phyloP scores from a whole-genome alignment of 306 rosid genomes.

The Mucuna pruriens region DNA sequence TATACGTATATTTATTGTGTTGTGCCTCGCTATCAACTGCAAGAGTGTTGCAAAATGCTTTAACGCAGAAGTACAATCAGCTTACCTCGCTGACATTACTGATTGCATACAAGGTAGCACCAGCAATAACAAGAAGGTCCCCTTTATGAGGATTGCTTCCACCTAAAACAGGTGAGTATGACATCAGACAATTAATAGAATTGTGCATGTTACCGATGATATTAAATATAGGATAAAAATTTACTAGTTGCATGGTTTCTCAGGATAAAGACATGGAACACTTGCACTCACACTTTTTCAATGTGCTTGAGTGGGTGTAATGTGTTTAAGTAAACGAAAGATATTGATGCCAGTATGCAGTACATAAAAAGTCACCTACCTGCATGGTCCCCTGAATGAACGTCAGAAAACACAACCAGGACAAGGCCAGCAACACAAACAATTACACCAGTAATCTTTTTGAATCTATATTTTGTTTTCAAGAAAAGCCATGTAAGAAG shows the following conservation, averaged over 20 bases:
- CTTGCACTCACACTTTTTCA: not conserved
- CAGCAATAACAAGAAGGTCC: conserved; percentile 77
- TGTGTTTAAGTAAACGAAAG: not conserved
- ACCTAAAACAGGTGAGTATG: conserved; percentile 56
- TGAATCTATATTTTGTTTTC: conserved; percentile 82
- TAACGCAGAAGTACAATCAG: not conserved
- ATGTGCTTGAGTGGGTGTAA: not conserved
- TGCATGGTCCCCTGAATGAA: conserved; percentile 82
- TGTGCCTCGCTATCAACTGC: conserved; percentile 2
- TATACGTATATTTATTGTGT: not conserved
- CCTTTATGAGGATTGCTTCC: conserved; percentile 81
- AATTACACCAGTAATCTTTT: conserved; percentile 75
- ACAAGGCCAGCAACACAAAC: conserved; percentile 91
- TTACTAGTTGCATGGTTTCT: conserved; percentile 13
- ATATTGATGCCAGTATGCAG: conserved; percentile 1
- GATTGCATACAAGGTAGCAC: conserved; percentile 83
- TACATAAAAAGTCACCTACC: conserved; percentile 51
- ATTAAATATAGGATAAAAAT: conserved; percentile 13
- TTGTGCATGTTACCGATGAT: not conserved
- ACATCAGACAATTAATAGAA: conserved; percentile 40
- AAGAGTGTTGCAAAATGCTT: not conserved
- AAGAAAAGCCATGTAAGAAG: conserved; percentile 95
- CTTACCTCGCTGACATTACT: conserved; percentile 87
- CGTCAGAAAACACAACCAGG: conserved; percentile 87
- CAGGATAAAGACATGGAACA: conserved; percentile 7